Percentiles rank a stretch among this genome's conserved stretches.
Evolutionary conservation across 2,329 filamentous ascomycete genomes (phyloP).

Genomic region (Exophiala dermatitidis): DNA sequence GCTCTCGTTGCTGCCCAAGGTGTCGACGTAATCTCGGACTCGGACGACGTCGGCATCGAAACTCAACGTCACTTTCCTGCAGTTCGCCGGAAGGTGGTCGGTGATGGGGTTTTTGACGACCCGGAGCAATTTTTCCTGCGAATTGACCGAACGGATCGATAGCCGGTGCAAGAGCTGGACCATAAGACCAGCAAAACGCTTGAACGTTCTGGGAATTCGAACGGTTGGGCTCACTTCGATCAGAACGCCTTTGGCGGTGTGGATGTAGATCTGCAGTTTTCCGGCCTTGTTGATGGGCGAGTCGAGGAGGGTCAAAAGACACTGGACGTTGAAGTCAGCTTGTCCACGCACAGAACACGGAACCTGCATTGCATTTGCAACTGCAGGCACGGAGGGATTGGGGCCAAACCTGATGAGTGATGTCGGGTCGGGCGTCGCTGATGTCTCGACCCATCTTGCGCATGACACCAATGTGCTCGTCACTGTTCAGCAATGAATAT

Average conservation of each 20-base stretch:
- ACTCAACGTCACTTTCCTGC: constrained; percentile 92
- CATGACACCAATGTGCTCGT: constrained; percentile 98
- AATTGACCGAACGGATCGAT: constrained; percentile 92
- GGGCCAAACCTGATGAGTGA: constrained; percentile 78
- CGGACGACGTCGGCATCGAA: constrained; percentile 85
- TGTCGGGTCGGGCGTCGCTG: constrained; percentile 93
- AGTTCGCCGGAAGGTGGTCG: constrained; percentile 92
- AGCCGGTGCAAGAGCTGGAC: constrained; percentile 93
- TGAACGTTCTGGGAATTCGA: constrained; percentile 95
- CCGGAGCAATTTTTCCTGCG: constrained; percentile 92
- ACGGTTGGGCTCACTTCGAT: constrained; percentile 98
- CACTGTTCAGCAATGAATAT: constrained; percentile 94
- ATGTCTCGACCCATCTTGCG: constrained; percentile 99
- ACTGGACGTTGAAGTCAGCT: constrained; percentile 50
- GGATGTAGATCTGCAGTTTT: constrained; percentile 95
- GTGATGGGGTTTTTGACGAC: constrained; percentile 98
- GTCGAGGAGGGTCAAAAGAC: constrained; percentile 90
- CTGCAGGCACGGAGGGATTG: too few species aligned
- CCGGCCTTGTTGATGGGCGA: constrained; percentile 98
- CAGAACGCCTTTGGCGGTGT: constrained; percentile 91
- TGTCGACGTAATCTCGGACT: constrained; percentile 80
- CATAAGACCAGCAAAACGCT: constrained; percentile 97
- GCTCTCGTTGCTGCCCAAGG: constrained; percentile 73
- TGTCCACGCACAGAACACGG: constrained; percentile 15
- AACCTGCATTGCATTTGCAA: too few species aligned